phyloP scores from a whole-genome alignment of 164 flowering plant species.

The Vitis vinifera region ASM3070453v1 NC_081812.1:12458001-12458500 shows the following conservation, averaged over 20 bases:
- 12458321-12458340: conserved; percentile 20
- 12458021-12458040: conserved; percentile 64
- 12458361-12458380: conserved; percentile 1
- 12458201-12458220: conserved; percentile 12
- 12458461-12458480: conserved; percentile 13
- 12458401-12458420: conserved; percentile 8
- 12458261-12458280: conserved; percentile 31
- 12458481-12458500: conserved; percentile 9
- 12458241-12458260: conserved; percentile 15
- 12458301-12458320: conserved; percentile 23
- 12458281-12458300: conserved; percentile 17
- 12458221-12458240: conserved; percentile 12
- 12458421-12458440: conserved; percentile 5
- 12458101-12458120: conserved; percentile 60
- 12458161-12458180: conserved; percentile 25
- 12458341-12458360: conserved; percentile 8
- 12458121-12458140: conserved; percentile 56
- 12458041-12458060: conserved; percentile 36
- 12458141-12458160: conserved; percentile 47
- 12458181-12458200: conserved; percentile 23
- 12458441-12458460: conserved; percentile 9
- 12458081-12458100: conserved; percentile 50
- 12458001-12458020: conserved; percentile 73
- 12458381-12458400: conserved; percentile 12
- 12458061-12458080: conserved; percentile 29